phyloP scores from a whole-genome alignment of 805 yeast species.

The Lipomyces japonicus region DNA sequence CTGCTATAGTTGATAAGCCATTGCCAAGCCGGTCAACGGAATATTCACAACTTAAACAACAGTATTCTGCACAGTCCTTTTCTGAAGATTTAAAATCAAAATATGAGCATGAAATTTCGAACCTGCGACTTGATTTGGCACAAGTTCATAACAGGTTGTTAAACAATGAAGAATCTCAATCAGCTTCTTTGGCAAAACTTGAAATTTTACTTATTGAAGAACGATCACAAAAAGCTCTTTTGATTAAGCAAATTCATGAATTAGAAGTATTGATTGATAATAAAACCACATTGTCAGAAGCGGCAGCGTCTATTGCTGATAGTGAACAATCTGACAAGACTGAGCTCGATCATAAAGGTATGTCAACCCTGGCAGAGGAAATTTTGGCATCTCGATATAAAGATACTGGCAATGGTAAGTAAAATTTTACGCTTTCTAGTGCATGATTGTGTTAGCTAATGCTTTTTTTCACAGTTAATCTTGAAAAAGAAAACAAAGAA shows the following conservation, averaged over 20 bases:
- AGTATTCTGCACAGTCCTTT: too few species aligned
- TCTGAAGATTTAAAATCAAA: too few species aligned
- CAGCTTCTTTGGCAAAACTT: slow-evolving; percentile 1
- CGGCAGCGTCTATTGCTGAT: neutral
- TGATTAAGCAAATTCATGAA: slow-evolving; percentile 4
- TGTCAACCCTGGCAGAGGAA: slow-evolving; percentile 13
- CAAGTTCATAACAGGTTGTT: slow-evolving; percentile 3
- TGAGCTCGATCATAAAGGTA: neutral
- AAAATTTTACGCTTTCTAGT: neutral
- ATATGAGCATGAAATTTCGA: slow-evolving; percentile 13
- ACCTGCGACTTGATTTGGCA: slow-evolving; percentile 23
- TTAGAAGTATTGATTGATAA: slow-evolving; percentile 1
- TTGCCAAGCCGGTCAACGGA: too few species aligned
- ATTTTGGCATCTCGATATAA: slow-evolving; percentile 2
- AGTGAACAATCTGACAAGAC: neutral
- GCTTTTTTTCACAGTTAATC: neutral
- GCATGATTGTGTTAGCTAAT: neutral
- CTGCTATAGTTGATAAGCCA: too few species aligned
- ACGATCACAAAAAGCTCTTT: slow-evolving; percentile 1
- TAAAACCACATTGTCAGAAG: neutral
- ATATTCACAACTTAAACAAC: too few species aligned
- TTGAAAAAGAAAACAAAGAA: slow-evolving; percentile 10
- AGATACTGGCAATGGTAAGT: neutral
- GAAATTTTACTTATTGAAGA: neutral
- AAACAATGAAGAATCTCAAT: slow-evolving; percentile 1